Percentiles rank a stretch among this genome's conserved stretches.
These are phyloP conservation scores for Saccharomycopsis guyanensis DNA, from an alignment of 805 yeast genomes.

Conservation along the genomic window DNA sequence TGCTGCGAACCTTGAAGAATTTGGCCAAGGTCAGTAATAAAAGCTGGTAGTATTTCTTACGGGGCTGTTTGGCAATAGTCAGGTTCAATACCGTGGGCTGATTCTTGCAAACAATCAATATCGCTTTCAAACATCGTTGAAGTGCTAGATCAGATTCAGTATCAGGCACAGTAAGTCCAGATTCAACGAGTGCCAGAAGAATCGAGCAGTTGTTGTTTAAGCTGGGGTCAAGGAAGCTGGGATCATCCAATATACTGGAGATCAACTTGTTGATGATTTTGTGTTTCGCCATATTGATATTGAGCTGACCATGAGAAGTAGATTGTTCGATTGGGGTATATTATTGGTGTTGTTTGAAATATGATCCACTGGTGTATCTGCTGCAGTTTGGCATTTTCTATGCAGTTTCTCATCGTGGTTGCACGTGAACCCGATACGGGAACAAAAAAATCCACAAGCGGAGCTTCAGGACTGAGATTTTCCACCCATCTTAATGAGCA, in stretches of 20 bases:
- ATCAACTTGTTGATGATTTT: constrained; percentile 12
- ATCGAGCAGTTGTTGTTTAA: constrained; percentile 12
- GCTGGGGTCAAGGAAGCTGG: constrained; percentile 10
- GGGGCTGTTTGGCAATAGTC: not conserved
- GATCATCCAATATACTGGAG: constrained; percentile 11
- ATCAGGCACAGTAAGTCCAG: constrained; percentile 8
- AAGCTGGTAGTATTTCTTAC: constrained; percentile 1
- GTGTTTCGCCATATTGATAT: not conserved
- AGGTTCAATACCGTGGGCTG: constrained; percentile 7
- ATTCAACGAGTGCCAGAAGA: constrained; percentile 15
- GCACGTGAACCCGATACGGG: too few relatives aligned
- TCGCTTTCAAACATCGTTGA: constrained; percentile 11
- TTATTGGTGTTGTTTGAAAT: too few relatives aligned
- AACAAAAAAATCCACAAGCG: too few relatives aligned
- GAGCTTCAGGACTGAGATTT: too few relatives aligned
- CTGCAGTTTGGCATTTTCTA: too few relatives aligned
- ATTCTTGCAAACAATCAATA: constrained; percentile 10
- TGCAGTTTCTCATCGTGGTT: too few relatives aligned
- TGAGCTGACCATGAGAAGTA: too few relatives aligned
- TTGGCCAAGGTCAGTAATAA: constrained; percentile 4
- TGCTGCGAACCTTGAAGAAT: constrained; percentile 7
- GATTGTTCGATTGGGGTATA: too few relatives aligned
- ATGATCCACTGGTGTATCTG: too few relatives aligned
- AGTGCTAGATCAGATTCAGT: constrained; percentile 1
- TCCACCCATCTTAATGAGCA: too few relatives aligned